phyloP scores from a whole-genome alignment of 257 asterid genomes.

The Coffea canephora region DNA sequence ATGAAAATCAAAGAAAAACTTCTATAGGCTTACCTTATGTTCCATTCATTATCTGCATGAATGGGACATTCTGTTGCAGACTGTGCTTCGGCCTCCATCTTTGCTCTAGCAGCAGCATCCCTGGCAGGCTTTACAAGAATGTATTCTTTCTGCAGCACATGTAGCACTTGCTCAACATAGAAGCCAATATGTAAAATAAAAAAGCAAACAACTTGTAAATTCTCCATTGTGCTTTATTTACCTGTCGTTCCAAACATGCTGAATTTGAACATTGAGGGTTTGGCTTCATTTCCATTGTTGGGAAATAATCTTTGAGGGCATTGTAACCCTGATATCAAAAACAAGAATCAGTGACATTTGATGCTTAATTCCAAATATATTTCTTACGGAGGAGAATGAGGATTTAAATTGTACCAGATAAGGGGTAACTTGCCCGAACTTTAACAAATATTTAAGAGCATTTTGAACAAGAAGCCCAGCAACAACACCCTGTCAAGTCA shows the following conservation, averaged over 20 bases:
- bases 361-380: background rate
- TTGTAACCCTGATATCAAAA: conserved; percentile 73
- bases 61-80: conserved; percentile 51
- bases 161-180: background rate
- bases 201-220: conserved; percentile 1
- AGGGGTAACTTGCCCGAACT: conserved; percentile 87
- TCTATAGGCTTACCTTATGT: conserved; percentile 57
- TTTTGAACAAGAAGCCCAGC: conserved; percentile 98
- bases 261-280: conserved; percentile 92
- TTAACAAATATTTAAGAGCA: conserved; percentile 82
- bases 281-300: conserved; percentile 98
- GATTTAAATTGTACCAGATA: conserved; percentile 61
- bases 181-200: background rate
- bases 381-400: background rate
- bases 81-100: conserved; percentile 53
- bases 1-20: background rate
- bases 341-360: background rate
- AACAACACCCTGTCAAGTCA: conserved; percentile 75
- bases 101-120: conserved; percentile 85
- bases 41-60: conserved; percentile 94
- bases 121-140: conserved; percentile 73
- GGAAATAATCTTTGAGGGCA: conserved; percentile 94
- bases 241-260: conserved; percentile 98
- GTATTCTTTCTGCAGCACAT: conserved; percentile 63
- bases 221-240: conserved; percentile 22